These are phyloP conservation scores for Bimuria novae-zelandiae DNA, from an alignment of 2,329 filamentous ascomycete genomes.

Conservation along the genomic window DNA sequence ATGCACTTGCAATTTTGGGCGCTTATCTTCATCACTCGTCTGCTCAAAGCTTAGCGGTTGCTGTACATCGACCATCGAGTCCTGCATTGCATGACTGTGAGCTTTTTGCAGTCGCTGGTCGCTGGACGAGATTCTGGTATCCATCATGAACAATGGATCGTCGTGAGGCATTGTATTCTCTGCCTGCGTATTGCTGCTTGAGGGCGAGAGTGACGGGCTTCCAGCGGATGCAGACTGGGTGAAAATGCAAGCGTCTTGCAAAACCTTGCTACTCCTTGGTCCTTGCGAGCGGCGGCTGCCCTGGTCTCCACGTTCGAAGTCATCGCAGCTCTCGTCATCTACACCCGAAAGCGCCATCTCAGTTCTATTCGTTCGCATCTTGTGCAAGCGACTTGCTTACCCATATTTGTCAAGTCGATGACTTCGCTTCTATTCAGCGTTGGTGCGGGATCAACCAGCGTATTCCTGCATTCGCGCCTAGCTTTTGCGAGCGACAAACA, in stretches of 20 bases:
- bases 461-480: too few relatives aligned
- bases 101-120: not conserved
- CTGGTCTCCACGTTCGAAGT: too few relatives aligned
- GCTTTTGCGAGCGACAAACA: too few relatives aligned
- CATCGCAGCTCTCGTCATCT: too few relatives aligned
- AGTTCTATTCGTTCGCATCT: too few relatives aligned
- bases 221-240: not conserved
- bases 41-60: not conserved
- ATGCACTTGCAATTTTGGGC: not conserved
- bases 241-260: not conserved
- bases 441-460: too few relatives aligned
- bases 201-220: not conserved
- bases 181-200: not conserved
- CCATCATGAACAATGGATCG: not conserved
- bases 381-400: too few relatives aligned
- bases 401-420: too few relatives aligned
- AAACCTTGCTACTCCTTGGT: too few relatives aligned
- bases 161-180: not conserved
- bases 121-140: not conserved
- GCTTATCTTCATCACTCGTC: not conserved
- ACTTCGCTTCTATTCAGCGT: too few relatives aligned
- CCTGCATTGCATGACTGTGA: not conserved
- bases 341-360: too few relatives aligned
- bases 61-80: not conserved
- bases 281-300: too few relatives aligned